phyloP scores from a whole-genome alignment of 495 filamentous ascomycete species.

The Immersiella caudata region DNA sequence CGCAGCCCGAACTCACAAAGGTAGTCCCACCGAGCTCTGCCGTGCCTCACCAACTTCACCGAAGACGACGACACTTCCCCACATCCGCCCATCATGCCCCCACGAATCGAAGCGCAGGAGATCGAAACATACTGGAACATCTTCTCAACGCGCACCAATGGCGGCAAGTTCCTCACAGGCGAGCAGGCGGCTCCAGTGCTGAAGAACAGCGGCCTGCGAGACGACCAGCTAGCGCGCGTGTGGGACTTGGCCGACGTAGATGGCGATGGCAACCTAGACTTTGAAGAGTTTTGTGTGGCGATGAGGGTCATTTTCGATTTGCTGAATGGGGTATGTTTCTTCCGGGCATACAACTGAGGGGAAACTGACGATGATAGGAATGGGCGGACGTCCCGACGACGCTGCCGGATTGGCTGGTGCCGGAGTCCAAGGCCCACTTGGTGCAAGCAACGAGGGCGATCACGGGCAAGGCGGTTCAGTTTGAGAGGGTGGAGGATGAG shows the following conservation, averaged over 20 bases:
- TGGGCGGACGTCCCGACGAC: conserved; percentile 78
- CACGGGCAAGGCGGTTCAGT: conserved; percentile 70
- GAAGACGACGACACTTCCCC: neutral
- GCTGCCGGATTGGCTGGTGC: conserved; percentile 93
- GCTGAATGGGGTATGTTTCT: conserved; percentile 75
- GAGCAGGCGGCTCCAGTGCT: conserved; percentile 91
- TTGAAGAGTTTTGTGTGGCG: conserved; percentile 98
- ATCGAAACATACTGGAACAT: conserved; percentile 99
- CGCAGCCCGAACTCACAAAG: neutral
- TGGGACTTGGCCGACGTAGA: conserved; percentile 99
- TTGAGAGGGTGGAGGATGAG: conserved; percentile 76
- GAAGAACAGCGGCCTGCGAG: conserved; percentile 89
- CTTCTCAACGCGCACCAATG: conserved; percentile 82
- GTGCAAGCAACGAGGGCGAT: conserved; percentile 87
- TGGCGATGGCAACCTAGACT: conserved; percentile 93
- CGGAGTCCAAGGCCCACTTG: conserved; percentile 93
- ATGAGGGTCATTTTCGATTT: conserved; percentile 97
- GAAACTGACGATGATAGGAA: conserved; percentile 59
- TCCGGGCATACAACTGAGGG: neutral
- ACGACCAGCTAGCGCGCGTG: conserved; percentile 93
- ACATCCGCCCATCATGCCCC: conserved; percentile 54
- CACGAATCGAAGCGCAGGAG: conserved; percentile 91
- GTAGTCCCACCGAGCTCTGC: neutral
- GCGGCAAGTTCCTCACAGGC: conserved; percentile 82
- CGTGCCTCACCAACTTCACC: neutral